phyloP scores from a whole-genome alignment of 2,329 filamentous ascomycete genomes.

The Diaporthe citrichinensis region DNA sequence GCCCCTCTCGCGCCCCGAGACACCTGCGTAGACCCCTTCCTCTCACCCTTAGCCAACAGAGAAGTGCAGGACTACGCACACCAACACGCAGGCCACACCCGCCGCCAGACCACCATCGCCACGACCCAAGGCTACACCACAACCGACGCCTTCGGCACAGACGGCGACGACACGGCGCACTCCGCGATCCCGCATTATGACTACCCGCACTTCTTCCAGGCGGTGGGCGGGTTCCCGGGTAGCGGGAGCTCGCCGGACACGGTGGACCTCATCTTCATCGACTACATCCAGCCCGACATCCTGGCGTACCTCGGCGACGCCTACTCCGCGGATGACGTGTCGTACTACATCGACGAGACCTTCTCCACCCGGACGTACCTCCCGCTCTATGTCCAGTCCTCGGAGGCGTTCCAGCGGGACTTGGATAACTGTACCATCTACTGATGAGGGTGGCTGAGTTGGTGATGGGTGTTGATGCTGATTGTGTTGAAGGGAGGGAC shows the following conservation, averaged over 20 bases:
- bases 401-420: constrained; percentile 53
- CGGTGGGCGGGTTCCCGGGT: constrained; percentile 61
- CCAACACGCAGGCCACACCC: constrained; percentile 54
- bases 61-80: constrained; percentile 42
- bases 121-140: constrained; percentile 66
- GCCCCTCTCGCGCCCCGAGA: constrained; percentile 55
- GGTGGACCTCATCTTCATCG: constrained; percentile 68
- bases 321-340: constrained; percentile 53
- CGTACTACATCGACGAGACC: constrained; percentile 56
- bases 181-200: constrained; percentile 60
- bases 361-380: constrained; percentile 58
- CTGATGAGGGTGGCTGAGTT: neutral
- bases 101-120: constrained; percentile 62
- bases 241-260: constrained; percentile 57
- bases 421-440: constrained; percentile 53
- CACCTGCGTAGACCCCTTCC: constrained; percentile 62
- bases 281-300: constrained; percentile 60
- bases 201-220: constrained; percentile 65
- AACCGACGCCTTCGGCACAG: constrained; percentile 68
- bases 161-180: constrained; percentile 69
- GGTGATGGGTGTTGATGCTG: neutral
- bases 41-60: constrained; percentile 44
- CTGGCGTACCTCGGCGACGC: constrained; percentile 53
- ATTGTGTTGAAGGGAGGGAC: neutral
- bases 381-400: constrained; percentile 53